These are phyloP conservation scores for Xylaria sp. DNA, from an alignment of 2,329 filamentous ascomycete genomes.

Conservation along the genomic window DNA sequence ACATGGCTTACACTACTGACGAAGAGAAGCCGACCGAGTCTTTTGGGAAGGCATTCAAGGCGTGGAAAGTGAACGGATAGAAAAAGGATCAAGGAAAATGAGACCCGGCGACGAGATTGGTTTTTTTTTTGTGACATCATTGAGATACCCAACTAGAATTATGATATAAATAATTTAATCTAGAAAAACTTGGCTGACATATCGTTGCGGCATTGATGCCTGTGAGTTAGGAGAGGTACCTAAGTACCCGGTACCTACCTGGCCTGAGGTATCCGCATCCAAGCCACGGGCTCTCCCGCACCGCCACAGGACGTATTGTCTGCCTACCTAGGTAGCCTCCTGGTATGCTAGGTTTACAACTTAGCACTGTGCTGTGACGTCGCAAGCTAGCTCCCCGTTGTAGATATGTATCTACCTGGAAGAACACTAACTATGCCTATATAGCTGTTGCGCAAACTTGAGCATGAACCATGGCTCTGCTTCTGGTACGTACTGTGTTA, in stretches of 20 bases:
- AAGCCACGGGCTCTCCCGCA: conserved; percentile 17
- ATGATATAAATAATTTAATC: neutral
- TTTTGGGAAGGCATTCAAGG: conserved; percentile 44
- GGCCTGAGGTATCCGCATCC: no score
- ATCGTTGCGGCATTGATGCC: neutral
- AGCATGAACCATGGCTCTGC: conserved; percentile 49
- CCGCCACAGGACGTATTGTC: conserved; percentile 17
- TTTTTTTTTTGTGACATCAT: conserved; percentile 6
- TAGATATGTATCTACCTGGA: conserved; percentile 31
- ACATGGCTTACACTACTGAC: conserved; percentile 18
- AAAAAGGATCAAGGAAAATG: neutral
- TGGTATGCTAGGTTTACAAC: neutral
- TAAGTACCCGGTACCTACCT: neutral
- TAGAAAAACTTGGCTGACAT: neutral
- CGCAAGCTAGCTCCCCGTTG: conserved; percentile 16
- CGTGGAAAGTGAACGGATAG: conserved; percentile 38
- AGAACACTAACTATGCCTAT: conserved; percentile 34
- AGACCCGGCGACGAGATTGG: neutral
- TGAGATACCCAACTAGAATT: conserved; percentile 11
- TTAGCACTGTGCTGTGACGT: conserved; percentile 45
- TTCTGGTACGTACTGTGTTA: conserved; percentile 45
- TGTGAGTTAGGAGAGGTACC: neutral
- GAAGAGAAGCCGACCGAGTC: conserved; percentile 20
- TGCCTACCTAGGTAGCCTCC: conserved; percentile 1
- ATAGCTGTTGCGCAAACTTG: conserved; percentile 40